Evolutionary conservation across 345 rosid species (phyloP), one percentile per base, ranked within the genome.

Genomic region (Carallia pectinifolia): DNA sequence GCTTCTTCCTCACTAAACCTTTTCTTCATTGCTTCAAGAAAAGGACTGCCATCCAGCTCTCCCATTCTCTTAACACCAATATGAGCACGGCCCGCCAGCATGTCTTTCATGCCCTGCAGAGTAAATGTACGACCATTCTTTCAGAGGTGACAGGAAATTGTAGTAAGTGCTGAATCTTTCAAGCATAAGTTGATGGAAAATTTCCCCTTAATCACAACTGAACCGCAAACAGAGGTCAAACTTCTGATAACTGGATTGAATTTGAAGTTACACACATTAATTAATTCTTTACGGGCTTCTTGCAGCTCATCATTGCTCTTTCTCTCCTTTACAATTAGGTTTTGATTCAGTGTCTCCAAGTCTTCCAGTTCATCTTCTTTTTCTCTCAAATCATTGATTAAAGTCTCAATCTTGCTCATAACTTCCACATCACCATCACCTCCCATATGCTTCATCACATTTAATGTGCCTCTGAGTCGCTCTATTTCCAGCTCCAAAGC

Each of bases 61-160:
- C 99, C 97, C 99, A 95, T 92, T 81, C 98, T 85, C 85, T 87
- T 92, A 68, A 92, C 87, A 65, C 92, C 89, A 71, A 95, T 85
- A 74, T 73, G 76, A 79, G 76, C 79, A 30, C 81, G 80, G 53
- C 4, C 66, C 68, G 83, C 56, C 13, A 44, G 3, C 67, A 81
- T 40, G 19, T 91, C 95, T 82, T 82, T 88, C 76, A 90, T 67
- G 23, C 81, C 85, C 97, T 94, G 71, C 40, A 72, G 74, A 67
- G 53, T 48, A 58, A 77, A 76, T 29, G 34, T 36, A 66, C 65
- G 50, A 69, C 53, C 56, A 67, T 44, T 56, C 62, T 69, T 64
- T 71, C 66, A 62, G 71, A 58, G 53, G 30, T 56, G 59, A 7
- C n/a, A 61, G 44, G 58, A 36, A 60, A 36, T n/a, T 7, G 31